Evolutionary conservation across 768 basidiomycete genomes (phyloP).

Genomic region (Lanmaoa rubissima): DNA sequence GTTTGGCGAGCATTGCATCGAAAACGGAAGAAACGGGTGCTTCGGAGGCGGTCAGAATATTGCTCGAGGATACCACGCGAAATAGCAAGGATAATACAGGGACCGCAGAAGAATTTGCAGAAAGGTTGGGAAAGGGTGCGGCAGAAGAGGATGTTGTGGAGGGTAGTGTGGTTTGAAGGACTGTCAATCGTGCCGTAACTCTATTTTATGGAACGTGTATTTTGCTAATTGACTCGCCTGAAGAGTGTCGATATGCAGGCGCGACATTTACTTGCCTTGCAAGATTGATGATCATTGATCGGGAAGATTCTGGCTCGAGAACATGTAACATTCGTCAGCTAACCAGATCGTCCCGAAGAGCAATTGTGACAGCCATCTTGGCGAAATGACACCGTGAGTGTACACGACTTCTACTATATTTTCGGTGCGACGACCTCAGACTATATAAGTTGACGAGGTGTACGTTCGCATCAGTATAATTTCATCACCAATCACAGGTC

Average conservation of each 20-base stretch:
- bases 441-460: no score
- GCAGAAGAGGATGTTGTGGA: neutral
- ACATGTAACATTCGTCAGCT: no score
- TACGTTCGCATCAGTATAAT: no score
- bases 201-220: neutral
- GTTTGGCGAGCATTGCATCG: slow-evolving; percentile 50
- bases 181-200: neutral
- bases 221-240: neutral
- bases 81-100: neutral
- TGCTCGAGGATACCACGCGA: slow-evolving; percentile 16
- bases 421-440: no score
- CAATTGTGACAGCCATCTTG: no score
- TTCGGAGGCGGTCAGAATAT: slow-evolving; percentile 41
- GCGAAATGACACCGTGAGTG: no score
- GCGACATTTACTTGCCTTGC: neutral
- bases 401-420: no score
- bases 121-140: neutral
- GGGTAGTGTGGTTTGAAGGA: neutral
- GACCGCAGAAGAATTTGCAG: neutral
- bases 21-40: slow-evolving; percentile 43
- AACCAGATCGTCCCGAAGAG: no score
- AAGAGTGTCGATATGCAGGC: neutral
- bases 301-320: neutral
- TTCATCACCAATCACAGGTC: no score
- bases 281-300: no score